Evolutionary conservation across 768 basidiomycete species (phyloP).

Genomic region (Leucocoprinus sp.): DNA sequence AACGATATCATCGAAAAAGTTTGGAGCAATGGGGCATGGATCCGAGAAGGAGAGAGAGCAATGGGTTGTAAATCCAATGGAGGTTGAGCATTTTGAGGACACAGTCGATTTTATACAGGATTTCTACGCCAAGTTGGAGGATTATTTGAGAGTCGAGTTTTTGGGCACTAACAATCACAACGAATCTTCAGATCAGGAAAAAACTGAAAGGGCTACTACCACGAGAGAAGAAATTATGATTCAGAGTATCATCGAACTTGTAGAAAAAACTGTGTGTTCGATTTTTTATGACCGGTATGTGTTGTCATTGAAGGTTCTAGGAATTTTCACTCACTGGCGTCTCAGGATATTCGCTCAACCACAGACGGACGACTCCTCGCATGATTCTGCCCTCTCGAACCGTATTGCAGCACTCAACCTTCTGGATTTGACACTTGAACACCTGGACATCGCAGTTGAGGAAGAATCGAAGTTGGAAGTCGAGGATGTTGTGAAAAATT

Average conservation of each 20-base stretch:
- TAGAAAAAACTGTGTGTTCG: conserved; percentile 65
- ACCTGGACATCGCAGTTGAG: conserved; percentile 81
- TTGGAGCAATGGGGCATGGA: not conserved
- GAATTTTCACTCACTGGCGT: no score
- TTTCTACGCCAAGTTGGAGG: conserved; percentile 60
- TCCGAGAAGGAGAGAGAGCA: conserved; percentile 19
- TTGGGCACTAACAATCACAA: conserved; percentile 16
- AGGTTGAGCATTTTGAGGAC: conserved; percentile 41
- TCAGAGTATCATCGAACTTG: conserved; percentile 55
- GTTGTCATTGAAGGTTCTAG: not conserved
- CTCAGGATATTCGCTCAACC: conserved; percentile 71
- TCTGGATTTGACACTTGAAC: conserved; percentile 80
- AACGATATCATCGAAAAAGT: not conserved
- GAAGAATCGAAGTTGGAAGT: conserved; percentile 38
- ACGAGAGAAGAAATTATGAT: conserved; percentile 39
- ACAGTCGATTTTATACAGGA: conserved; percentile 52
- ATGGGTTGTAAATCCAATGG: conserved; percentile 35
- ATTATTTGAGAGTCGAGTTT: conserved; percentile 43
- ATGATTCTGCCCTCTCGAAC: conserved; percentile 85
- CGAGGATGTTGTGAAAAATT: conserved; percentile 55
- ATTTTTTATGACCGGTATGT: conserved; percentile 77
- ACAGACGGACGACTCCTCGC: conserved; percentile 62
- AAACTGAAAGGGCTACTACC: conserved; percentile 29
- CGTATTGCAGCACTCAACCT: conserved; percentile 88
- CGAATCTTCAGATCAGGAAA: conserved; percentile 22